Evolutionary conservation across 805 yeast genomes (phyloP), one percentile per base, ranked within the genome.

Genomic region (Metschnikowia continentalis): DNA sequence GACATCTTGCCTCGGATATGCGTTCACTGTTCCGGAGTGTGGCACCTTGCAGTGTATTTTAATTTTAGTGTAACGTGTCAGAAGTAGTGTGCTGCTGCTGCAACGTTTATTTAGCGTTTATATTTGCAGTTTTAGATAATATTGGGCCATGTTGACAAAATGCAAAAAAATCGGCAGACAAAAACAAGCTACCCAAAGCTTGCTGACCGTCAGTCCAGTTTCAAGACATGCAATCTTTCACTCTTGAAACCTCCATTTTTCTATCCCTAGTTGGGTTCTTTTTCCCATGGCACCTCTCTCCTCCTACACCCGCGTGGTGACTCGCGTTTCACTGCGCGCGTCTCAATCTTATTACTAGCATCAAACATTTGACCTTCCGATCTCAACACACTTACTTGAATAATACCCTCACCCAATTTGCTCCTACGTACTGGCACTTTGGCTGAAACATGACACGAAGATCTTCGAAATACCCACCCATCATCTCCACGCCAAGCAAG

Each of bases 401-500:
- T 26, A 26, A 26, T 26, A 26, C 30, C 30, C 11, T 26, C 30
- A 26, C 11, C 11, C 30, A 26, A 8, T 26, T 26, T 26, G 30
- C 30, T 13, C 32, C 3, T 14, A 14, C 32, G 2, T 17, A 39
- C 32, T 5, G 17, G 23, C 2, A 23, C 5, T 39, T 32, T 39
- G 14, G 32, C 8, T 11, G 7, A 7, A 22, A 23, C 0, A 40
- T 40, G 43, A 5, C 35, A 11, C 26, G 19, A 15, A 33, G 43
- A 5, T 15, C n/a, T 15, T 26, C 43, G 6, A 17, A 26, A 3
- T 35, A 35, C n/a, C 41, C 41, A 2, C 13, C 14, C 14, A 74
- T 88, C 15, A 60, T 87, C 5, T 77, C 91, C 0, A 75, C 86
- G 1, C 75, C 82, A 0, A 73, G 75, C 17, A 73, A 76, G 32